Conservation (phyloP, 2,329 filamentous ascomycete species). For the Emydomyces testavorans region DNA sequence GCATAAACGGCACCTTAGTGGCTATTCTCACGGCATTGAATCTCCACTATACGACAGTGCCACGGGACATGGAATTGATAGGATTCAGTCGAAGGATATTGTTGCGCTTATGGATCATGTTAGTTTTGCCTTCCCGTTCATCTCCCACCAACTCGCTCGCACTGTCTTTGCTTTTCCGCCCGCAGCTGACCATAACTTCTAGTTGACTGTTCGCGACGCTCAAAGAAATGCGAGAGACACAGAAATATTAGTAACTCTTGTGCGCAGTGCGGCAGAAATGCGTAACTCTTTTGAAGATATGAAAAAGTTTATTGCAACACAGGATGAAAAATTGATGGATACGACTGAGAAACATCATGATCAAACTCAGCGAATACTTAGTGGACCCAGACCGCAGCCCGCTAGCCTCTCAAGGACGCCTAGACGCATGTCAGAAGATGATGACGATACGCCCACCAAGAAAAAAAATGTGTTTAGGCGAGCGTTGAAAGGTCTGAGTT, state of each 20-base stretch:
- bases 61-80: slow-evolving; percentile 75
- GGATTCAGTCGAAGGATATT: slow-evolving; percentile 92
- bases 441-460: slow-evolving; percentile 57
- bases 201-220: slow-evolving; percentile 89
- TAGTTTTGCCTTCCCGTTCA: slow-evolving; percentile 29
- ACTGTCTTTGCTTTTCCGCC: slow-evolving; percentile 38
- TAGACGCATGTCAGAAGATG: slow-evolving; percentile 40
- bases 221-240: slow-evolving; percentile 93
- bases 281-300: slow-evolving; percentile 91
- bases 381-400: slow-evolving; percentile 76
- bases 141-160: slow-evolving; percentile 15
- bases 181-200: slow-evolving; percentile 21
- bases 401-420: slow-evolving; percentile 50
- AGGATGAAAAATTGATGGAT: slow-evolving; percentile 78
- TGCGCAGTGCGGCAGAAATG: slow-evolving; percentile 92
- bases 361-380: slow-evolving; percentile 68
- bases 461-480: slow-evolving; percentile 88
- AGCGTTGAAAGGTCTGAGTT: slow-evolving; percentile 79
- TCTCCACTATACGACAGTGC: slow-evolving; percentile 85
- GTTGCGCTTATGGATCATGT: slow-evolving; percentile 94
- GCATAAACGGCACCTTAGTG: slow-evolving; percentile 59
- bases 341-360: slow-evolving; percentile 82
- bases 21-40: slow-evolving; percentile 80
- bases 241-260: slow-evolving; percentile 87
- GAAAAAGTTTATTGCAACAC: slow-evolving; percentile 80